Conservation (phyloP, 768 basidiomycete genomes). For the Dendrothele bispora region DNA sequence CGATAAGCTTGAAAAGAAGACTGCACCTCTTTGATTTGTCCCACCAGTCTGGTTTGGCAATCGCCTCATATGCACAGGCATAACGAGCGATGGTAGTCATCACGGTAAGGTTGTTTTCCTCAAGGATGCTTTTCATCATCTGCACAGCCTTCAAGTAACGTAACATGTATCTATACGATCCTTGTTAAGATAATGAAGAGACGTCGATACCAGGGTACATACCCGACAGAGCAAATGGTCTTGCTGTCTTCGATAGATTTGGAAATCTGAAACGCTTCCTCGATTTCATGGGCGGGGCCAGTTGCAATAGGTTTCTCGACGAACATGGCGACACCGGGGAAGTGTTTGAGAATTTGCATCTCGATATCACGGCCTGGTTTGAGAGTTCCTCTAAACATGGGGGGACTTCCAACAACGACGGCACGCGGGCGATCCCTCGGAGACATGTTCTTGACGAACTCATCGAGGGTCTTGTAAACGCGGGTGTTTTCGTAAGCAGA, state of each 20-base stretch:
- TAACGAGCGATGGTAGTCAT: slow-evolving; percentile 97
- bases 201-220: slow-evolving; percentile 23
- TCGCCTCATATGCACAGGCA: slow-evolving; percentile 81
- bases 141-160: slow-evolving; percentile 92
- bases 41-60: slow-evolving; percentile 90
- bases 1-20: slow-evolving; percentile 5
- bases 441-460: slow-evolving; percentile 72
- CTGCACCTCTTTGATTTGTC: slow-evolving; percentile 79
- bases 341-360: slow-evolving; percentile 79
- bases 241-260: slow-evolving; percentile 66
- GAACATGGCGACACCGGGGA: slow-evolving; percentile 89
- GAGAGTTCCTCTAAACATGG: slow-evolving; percentile 85
- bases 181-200: too few species aligned
- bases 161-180: slow-evolving; percentile 93
- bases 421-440: slow-evolving; percentile 72
- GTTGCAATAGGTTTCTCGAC: slow-evolving; percentile 93
- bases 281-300: slow-evolving; percentile 66
- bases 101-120: slow-evolving; percentile 90
- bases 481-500: slow-evolving; percentile 91
- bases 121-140: slow-evolving; percentile 94
- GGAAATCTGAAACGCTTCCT: slow-evolving; percentile 69
- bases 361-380: slow-evolving; percentile 82
- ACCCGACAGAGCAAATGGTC: slow-evolving; percentile 90
- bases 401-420: slow-evolving; percentile 89
- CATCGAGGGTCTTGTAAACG: slow-evolving; percentile 81